Evolutionary conservation across 495 filamentous ascomycete species (phyloP), one percentile per base, ranked within the genome.

Genomic region (Amphirosellinia nigrospora): DNA sequence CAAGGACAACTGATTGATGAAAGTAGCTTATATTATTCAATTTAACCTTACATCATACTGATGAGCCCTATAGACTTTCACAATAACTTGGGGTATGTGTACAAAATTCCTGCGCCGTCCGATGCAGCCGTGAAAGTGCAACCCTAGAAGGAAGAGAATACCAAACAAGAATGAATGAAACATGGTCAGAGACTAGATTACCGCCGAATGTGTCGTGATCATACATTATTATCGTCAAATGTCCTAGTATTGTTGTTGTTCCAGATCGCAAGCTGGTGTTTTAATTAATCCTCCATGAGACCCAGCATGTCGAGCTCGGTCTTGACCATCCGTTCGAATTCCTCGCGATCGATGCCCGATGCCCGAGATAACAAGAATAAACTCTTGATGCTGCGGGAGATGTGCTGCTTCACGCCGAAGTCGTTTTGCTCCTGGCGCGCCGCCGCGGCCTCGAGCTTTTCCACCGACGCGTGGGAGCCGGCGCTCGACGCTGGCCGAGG

Each of bases 371-470:
- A 82, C 45, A 93, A 84, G 75, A 91, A 97, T 70, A 99, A 78
- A 78, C 92, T 96, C 84, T 97, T 94, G 70, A 99, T 89, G 75
- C 90, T 94, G 8, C 92, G 89, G 52, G 91, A 88, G 32, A 99
- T 90, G 79, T 98, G 96, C 79, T 97, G 93, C 79, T 93, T 93
- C 26, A 98, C 89, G 4, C 90, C 94, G 16, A 92, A 83, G 76
- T 97, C 94, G 64, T 85, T 90, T 61, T 89, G 86, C 23, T 89
- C 89, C 68, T 89, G 88, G 58, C 79, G 87, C 61, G 86, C 86
- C 3, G 90, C 91, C 28, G 84, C 84, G 36, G 87, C 85, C 73
- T 93, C 93, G 48, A 94, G 78, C 70, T 84, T 89, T 7, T 89
- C 88, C 19, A 94, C 88, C 0, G 87, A 88, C 43, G 81, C 83